phyloP scores from a whole-genome alignment of 2,329 filamentous ascomycete species.

The Nemania serpens region DNA sequence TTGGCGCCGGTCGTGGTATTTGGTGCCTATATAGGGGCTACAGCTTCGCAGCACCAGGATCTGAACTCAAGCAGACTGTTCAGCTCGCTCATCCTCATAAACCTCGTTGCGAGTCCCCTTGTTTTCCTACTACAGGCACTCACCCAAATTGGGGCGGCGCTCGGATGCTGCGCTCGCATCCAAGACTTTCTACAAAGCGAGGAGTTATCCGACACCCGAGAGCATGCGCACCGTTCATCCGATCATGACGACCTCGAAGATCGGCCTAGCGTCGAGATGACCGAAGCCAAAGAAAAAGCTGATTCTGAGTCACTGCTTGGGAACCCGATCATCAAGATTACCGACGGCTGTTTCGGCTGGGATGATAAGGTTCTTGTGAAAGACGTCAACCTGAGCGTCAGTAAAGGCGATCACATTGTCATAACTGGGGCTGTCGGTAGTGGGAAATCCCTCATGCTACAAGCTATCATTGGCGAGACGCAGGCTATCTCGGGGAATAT shows the following conservation, averaged over 20 bases:
- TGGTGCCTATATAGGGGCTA: conserved; percentile 26
- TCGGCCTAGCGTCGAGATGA: not conserved
- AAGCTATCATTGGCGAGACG: conserved; percentile 35
- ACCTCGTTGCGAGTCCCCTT: conserved; percentile 25
- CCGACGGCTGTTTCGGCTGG: conserved; percentile 18
- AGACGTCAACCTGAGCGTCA: conserved; percentile 28
- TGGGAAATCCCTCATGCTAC: conserved; percentile 35
- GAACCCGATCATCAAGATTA: conserved; percentile 8
- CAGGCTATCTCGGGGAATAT: conserved; percentile 23
- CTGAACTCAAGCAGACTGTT: conserved; percentile 25
- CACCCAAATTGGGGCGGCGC: conserved; percentile 24
- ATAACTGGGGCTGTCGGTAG: conserved; percentile 38
- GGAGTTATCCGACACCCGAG: conserved; percentile 22
- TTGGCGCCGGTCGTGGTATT: conserved; percentile 27
- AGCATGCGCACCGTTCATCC: not conserved
- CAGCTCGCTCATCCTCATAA: conserved; percentile 30
- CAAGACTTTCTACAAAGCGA: conserved; percentile 26
- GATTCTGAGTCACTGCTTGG: not conserved
- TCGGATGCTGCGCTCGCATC: conserved; percentile 28
- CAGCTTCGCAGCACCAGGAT: conserved; percentile 13
- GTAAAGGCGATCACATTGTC: conserved; percentile 26
- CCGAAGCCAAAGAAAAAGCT: not conserved
- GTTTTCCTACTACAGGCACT: conserved; percentile 25
- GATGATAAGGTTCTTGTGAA: conserved; percentile 21
- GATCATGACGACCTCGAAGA: not conserved